Evolutionary conservation across 495 filamentous ascomycete species (phyloP).

Genomic region (Evernia prunastri): DNA sequence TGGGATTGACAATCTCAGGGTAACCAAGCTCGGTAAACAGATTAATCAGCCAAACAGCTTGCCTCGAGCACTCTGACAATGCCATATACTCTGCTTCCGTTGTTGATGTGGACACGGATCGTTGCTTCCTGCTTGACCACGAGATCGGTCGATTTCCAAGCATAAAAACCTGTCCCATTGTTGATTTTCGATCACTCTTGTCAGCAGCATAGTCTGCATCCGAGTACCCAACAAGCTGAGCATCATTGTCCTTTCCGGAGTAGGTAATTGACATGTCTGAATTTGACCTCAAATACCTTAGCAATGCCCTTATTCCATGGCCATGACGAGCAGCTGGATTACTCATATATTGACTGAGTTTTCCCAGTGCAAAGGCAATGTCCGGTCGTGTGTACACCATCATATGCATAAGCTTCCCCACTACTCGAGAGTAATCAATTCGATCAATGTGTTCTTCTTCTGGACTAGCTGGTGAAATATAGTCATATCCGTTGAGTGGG

Average conservation of each 20-base stretch:
- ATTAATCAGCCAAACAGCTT: not conserved
- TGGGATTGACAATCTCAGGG: no score
- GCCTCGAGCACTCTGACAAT: not conserved
- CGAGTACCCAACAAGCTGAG: no score
- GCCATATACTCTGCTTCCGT: constrained; percentile 14
- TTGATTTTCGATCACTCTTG: no score
- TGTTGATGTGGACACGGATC: constrained; percentile 11
- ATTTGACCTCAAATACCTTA: not conserved
- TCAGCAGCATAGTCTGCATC: no score
- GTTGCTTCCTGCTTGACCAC: not conserved
- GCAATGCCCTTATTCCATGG: not conserved
- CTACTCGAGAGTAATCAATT: constrained; percentile 19
- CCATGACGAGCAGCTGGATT: constrained; percentile 26
- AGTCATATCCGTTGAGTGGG: constrained; percentile 8
- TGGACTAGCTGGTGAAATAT: not conserved
- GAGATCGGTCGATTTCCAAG: no score
- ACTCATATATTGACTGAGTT: constrained; percentile 21
- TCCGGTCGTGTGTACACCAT: constrained; percentile 27
- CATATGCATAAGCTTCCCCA: constrained; percentile 29
- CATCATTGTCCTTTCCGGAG: no score
- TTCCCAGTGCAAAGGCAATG: constrained; percentile 24
- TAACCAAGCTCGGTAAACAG: no score
- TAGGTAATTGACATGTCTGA: not conserved
- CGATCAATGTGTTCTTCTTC: not conserved
- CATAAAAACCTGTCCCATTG: no score